Base-by-base conservation (phyloP, 768 basidiomycete species). In the Naganishia onofrii region DNA sequence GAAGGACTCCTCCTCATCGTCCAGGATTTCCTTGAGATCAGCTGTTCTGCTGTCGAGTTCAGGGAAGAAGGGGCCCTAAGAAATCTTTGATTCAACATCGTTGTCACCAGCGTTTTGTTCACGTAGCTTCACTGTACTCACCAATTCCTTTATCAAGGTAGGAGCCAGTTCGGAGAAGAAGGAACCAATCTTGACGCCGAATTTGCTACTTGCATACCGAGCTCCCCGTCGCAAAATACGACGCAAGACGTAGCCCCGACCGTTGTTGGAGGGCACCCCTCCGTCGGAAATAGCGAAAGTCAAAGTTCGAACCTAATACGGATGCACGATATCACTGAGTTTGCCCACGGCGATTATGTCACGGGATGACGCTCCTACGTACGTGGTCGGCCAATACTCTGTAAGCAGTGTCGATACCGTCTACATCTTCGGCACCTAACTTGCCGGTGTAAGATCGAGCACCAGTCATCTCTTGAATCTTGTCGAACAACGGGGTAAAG, bases 1-100 rank as follows among this genome's bases (percentile, higher is more conserved):
- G 80, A 99, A 98, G 0, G 94, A 96, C 74, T 91, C 91, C 78
- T 99, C 96, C 81, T 99, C 96, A 77, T 98, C 96, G 77, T 98
- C 89, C 21, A 98, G 85, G 72, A 99, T 93, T 80, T 96, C 92
- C 78, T 93, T 92, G 77, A 97, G 88, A 73, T 92, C 93, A 10
- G 85, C 86, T 34, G 86, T 84, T 75, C 87, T 89, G 79, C 88
- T 92, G 23, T 86, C 90, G 74, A 98, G 88, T 82, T 98, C 96
- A 1, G 96, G 96, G 85, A 96, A 99, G 67, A 88, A 86, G n/a
- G 68, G 29, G 38, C 68, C 68, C 60, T 63, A n/a, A n/a, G n/a
- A n/a, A n/a, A n/a, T n/a, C n/a, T n/a, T n/a, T n/a, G n/a, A n/a
- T n/a, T n/a, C n/a, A n/a, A n/a, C n/a, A n/a, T n/a, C n/a, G n/a